phyloP scores from a whole-genome alignment of 768 basidiomycete species.

The Boletus pseudo-olivaceus region DNA sequence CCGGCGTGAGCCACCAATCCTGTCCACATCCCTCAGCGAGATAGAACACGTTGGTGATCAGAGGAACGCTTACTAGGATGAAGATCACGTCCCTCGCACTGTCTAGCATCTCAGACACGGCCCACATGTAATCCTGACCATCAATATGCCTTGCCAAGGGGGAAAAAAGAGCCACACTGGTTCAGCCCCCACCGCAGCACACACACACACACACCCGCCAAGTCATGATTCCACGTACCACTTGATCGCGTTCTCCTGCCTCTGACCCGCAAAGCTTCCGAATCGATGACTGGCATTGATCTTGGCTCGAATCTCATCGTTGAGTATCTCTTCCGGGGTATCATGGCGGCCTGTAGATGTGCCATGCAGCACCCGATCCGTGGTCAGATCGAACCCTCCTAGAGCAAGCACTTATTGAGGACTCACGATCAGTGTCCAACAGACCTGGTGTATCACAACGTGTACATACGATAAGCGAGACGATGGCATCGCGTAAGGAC shows the following conservation, averaged over 20 bases:
- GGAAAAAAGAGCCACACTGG: neutral
- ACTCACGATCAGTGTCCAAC: constrained; percentile 34
- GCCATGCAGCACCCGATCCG: neutral
- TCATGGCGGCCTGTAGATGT: constrained; percentile 58
- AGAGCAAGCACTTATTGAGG: neutral
- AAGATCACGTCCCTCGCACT: constrained; percentile 80
- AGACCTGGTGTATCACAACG: constrained; percentile 24
- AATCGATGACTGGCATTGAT: constrained; percentile 84
- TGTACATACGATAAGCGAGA: neutral
- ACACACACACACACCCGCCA: neutral
- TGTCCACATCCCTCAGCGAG: constrained; percentile 23
- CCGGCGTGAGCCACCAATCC: constrained; percentile 96
- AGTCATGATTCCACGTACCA: constrained; percentile 46
- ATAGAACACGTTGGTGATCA: neutral
- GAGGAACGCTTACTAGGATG: constrained; percentile 56
- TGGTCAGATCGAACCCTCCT: neutral
- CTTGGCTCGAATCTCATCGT: constrained; percentile 67
- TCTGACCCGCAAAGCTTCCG: constrained; percentile 73
- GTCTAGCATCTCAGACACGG: constrained; percentile 86
- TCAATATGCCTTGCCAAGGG: constrained; percentile 67
- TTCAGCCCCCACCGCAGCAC: neutral
- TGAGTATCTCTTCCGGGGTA: constrained; percentile 63
- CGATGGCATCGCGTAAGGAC: neutral
- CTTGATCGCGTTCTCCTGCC: constrained; percentile 72
- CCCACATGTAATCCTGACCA: constrained; percentile 97